These are phyloP conservation scores for Citrus cavaleriei DNA, from an alignment of 345 rosid species.

Conservation along the genomic window DNA sequence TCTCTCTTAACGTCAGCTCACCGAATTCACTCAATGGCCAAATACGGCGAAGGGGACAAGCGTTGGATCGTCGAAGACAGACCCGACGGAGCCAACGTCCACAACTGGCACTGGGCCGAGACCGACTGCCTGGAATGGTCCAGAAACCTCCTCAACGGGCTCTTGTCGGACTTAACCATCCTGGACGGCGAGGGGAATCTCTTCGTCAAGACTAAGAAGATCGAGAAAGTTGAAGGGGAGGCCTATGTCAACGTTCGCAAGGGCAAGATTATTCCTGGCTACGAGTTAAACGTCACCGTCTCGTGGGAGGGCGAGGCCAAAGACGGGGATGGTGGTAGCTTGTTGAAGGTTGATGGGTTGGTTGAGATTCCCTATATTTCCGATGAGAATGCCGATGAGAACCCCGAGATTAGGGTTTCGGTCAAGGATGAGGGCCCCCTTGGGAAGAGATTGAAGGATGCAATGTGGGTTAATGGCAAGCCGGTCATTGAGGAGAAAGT, in stretches of 20 bases:
- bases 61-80: conserved; percentile 99
- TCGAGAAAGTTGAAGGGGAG: conserved; percentile 88
- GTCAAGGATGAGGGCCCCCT: conserved; percentile 76
- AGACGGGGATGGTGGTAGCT: conserved; percentile 58
- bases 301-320: conserved; percentile 92
- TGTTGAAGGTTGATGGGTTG: conserved; percentile 63
- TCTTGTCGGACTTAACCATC: conserved; percentile 44
- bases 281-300: conserved; percentile 60
- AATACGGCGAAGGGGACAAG: conserved; percentile 93
- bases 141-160: conserved; percentile 51
- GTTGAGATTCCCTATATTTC: conserved; percentile 90
- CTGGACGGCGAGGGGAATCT: conserved; percentile 71
- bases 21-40: conserved; percentile 53
- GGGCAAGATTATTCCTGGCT: conserved; percentile 95
- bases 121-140: conserved; percentile 93
- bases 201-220: conserved; percentile 45
- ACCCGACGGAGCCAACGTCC: conserved; percentile 93
- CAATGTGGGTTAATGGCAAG: conserved; percentile 70
- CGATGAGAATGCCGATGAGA: conserved; percentile 95
- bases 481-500: conserved; percentile 66
- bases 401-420: conserved; percentile 73
- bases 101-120: conserved; percentile 99
- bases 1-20: background rate
- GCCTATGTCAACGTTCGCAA: conserved; percentile 91
- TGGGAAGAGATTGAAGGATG: conserved; percentile 79